Evolutionary conservation across 2,329 filamentous ascomycete genomes (phyloP).

Genomic region (Cytospora leucostoma): DNA sequence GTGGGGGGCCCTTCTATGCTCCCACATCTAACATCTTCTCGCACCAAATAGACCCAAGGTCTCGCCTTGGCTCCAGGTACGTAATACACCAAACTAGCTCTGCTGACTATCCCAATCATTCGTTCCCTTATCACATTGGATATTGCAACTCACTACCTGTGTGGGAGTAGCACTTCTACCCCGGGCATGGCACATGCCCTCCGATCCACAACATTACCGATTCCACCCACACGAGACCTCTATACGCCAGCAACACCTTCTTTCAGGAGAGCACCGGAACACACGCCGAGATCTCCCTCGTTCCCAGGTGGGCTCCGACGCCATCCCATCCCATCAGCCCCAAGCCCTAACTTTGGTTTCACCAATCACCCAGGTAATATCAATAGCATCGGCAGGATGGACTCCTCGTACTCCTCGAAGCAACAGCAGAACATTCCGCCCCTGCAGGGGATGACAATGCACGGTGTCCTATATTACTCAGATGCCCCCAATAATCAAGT

Average conservation of each 20-base stretch:
- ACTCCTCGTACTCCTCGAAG: slow-evolving; percentile 46
- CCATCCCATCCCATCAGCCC: slow-evolving; percentile 55
- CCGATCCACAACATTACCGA: slow-evolving; percentile 54
- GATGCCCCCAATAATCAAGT: slow-evolving; percentile 53
- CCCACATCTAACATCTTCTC: slow-evolving; percentile 46
- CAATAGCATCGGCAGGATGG: slow-evolving; percentile 49
- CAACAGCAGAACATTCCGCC: slow-evolving; percentile 53
- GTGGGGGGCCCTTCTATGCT: slow-evolving; percentile 50
- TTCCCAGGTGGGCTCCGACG: slow-evolving; percentile 50
- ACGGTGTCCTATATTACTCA: slow-evolving; percentile 63
- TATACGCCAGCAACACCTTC: slow-evolving; percentile 54
- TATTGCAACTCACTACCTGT: slow-evolving; percentile 38
- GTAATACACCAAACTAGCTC: slow-evolving; percentile 37
- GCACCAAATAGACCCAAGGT: slow-evolving; percentile 53
- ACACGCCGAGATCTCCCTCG: slow-evolving; percentile 54
- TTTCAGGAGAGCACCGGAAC: slow-evolving; percentile 52
- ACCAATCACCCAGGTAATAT: slow-evolving; percentile 34
- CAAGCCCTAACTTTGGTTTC: slow-evolving; percentile 50
- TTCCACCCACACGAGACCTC: slow-evolving; percentile 55
- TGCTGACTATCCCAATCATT: slow-evolving; percentile 21
- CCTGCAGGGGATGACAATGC: slow-evolving; percentile 50
- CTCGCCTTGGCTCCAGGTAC: slow-evolving; percentile 58
- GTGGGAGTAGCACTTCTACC: slow-evolving; percentile 50
- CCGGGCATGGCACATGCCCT: slow-evolving; percentile 61
- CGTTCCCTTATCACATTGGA: slow-evolving; percentile 17